Percentiles rank a stretch among this genome's conserved stretches.
Evolutionary conservation across 78 protist species (phyloP).

Genomic region (Speleostelium caveatum): DNA sequence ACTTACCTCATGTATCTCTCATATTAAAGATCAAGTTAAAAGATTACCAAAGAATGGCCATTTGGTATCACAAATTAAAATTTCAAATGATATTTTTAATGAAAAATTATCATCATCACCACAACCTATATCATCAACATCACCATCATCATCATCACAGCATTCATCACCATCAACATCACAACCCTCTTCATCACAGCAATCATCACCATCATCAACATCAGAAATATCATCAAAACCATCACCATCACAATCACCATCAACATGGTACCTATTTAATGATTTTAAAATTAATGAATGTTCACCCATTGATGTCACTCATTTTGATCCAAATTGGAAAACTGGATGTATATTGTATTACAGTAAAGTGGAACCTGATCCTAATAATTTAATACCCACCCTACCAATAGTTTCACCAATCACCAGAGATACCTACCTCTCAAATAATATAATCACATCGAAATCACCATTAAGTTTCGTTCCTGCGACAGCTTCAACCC

Average conservation of each 20-base stretch:
- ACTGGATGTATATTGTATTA: conserved; percentile 44
- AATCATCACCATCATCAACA: not conserved
- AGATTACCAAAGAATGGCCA: conserved; percentile 69
- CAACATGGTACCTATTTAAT: conserved; percentile 84
- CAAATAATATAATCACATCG: conserved; percentile 49
- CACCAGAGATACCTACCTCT: conserved; percentile 56
- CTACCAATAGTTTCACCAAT: conserved; percentile 32
- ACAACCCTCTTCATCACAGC: not conserved
- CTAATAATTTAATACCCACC: not conserved
- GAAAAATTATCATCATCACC: not conserved
- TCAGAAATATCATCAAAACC: not conserved
- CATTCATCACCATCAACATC: not conserved
- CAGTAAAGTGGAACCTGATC: conserved; percentile 9
- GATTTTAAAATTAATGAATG: conserved; percentile 69
- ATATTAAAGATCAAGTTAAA: conserved; percentile 63
- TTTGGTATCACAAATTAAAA: conserved; percentile 18
- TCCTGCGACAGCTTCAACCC: conserved; percentile 38
- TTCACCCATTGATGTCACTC: conserved; percentile 63
- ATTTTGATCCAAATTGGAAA: conserved; percentile 73
- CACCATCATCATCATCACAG: not conserved
- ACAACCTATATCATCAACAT: not conserved
- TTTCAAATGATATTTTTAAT: conserved; percentile 20
- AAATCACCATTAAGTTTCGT: conserved; percentile 25
- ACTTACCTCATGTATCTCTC: conserved; percentile 37
- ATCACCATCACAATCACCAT: conserved; percentile 1